Base-by-base conservation (phyloP, 208 protist species). In the Novymonas esmeraldas region DNA sequence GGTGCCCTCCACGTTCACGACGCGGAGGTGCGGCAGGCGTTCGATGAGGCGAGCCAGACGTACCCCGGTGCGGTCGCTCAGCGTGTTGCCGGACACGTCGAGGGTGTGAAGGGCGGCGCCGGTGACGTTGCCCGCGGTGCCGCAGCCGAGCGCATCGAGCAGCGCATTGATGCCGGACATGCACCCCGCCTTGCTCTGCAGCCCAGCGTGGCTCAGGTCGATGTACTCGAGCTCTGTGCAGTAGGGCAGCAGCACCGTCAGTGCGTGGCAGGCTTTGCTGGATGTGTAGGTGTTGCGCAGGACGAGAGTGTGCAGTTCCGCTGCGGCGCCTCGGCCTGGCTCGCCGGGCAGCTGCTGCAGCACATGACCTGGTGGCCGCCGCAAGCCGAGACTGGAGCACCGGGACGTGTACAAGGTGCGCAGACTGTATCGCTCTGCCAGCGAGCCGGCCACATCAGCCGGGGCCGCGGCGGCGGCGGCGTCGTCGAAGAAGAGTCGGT, bases 211-310 rank as follows among this genome's bases (percentile, higher is more conserved):
- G 14, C 54, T 41, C 24, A 88, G 54, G 29, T 68, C 49, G 6
- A 88, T 36, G 45, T 68, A 57, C 45, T 68, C 74, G 26, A 82
- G 31, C 14, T 20, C 6, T 10, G 70, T 26, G 61, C 71, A 88
- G 39, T 76, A 69, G 16, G 68, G 67, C 29, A 88, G 50, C 31
- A 88, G 38, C 44, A 77, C 70, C 11, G 68, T 46, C 10, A 84
- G 57, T 2, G 82, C 70, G 33, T 76, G 61, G 45, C 70, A 84
- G 11, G 75, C 78, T 24, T 72, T 69, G 11, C 45, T 26, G 28
- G 75, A 68, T 7, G 84, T 6, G 54, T 85, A 84, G 6, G 63
- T 76, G 24, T 57, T 24, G 45, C 52, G 22, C n/a, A 58, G 34
- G 29, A 65, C 64, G 38, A 77, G 57, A n/a, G 41, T 50, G 10